Conservation (phyloP, 1,284 basidiomycete genomes). For the Cutaneotrichosporon arboriforme region DNA sequence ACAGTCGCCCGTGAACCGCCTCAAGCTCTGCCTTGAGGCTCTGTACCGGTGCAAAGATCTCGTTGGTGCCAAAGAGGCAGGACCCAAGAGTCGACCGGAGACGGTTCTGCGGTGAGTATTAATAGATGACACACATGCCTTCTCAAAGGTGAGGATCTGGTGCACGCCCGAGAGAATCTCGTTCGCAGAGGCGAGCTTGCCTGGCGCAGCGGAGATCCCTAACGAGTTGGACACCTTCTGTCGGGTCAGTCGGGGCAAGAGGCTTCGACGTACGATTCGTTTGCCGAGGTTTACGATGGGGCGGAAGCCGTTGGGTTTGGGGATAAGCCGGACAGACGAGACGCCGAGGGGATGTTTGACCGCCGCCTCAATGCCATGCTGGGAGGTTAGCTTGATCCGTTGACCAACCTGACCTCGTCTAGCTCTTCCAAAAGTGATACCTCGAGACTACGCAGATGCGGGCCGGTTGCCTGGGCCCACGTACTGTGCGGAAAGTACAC, state of each 20-base stretch:
- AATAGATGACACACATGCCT: slow-evolving; percentile 51
- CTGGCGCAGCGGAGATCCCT: slow-evolving; percentile 14
- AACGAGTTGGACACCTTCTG: slow-evolving; percentile 10
- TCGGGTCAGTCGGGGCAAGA: not conserved
- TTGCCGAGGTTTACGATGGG: slow-evolving; percentile 89
- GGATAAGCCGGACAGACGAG: slow-evolving; percentile 73
- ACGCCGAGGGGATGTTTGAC: slow-evolving; percentile 27
- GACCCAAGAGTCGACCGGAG: slow-evolving; percentile 64
- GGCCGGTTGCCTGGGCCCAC: slow-evolving; percentile 77
- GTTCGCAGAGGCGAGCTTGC: slow-evolving; percentile 51
- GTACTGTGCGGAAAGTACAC: slow-evolving; percentile 93
- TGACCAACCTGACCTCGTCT: slow-evolving; percentile 26
- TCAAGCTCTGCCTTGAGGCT: slow-evolving; percentile 60
- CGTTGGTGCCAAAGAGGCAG: slow-evolving; percentile 75
- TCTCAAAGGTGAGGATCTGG: slow-evolving; percentile 77
- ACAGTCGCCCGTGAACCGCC: slow-evolving; percentile 56
- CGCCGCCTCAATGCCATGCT: not conserved
- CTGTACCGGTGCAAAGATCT: slow-evolving; percentile 70
- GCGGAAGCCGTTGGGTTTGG: slow-evolving; percentile 89
- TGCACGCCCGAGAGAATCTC: slow-evolving; percentile 76
- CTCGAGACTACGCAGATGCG: slow-evolving; percentile 67
- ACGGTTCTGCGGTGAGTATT: slow-evolving; percentile 53
- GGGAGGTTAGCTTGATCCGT: not conserved
- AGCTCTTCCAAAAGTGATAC: slow-evolving; percentile 37
- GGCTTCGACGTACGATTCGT: slow-evolving; percentile 49